Percentiles rank a stretch among this genome's conserved stretches.
Conservation (phyloP, 345 rosid species). For the Streptanthus diversifolius region DNA sequence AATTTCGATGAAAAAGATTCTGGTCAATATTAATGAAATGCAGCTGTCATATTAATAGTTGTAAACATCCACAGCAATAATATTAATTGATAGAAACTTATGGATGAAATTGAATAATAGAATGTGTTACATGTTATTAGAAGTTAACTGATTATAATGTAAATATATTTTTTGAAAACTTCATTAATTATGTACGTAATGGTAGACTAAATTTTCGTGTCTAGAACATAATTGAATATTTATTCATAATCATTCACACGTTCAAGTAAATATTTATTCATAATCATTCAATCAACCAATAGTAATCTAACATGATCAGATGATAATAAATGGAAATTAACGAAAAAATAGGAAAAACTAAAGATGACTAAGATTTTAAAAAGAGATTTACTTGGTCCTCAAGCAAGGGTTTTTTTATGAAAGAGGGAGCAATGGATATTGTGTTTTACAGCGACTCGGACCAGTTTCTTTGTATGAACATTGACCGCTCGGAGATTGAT, state of each 20-base stretch:
- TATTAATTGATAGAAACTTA: not conserved
- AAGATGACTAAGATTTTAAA: not conserved
- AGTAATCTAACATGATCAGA: not conserved
- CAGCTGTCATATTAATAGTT: too few species aligned
- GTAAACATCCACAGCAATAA: too few species aligned
- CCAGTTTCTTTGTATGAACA: conserved; percentile 62
- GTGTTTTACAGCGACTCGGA: conserved; percentile 55
- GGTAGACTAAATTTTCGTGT: too few species aligned
- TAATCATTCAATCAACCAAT: not conserved
- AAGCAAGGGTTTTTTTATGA: conserved; percentile 54
- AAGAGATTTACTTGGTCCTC: conserved; percentile 53
- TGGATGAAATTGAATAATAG: not conserved
- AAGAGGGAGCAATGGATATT: conserved; percentile 47
- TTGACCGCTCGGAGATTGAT: conserved; percentile 69
- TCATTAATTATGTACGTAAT: not conserved
- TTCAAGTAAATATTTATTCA: not conserved
- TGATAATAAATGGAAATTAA: not conserved
- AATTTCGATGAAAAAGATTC: not conserved
- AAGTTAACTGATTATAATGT: not conserved
- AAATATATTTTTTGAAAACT: not conserved
- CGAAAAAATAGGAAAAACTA: not conserved
- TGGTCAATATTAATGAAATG: not conserved
- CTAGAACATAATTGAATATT: not conserved
- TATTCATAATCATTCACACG: too few species aligned
- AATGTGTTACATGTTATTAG: not conserved